These are phyloP conservation scores for Candida tunisiensis DNA, from an alignment of 1,139 yeast species.

Conservation along the genomic window DNA sequence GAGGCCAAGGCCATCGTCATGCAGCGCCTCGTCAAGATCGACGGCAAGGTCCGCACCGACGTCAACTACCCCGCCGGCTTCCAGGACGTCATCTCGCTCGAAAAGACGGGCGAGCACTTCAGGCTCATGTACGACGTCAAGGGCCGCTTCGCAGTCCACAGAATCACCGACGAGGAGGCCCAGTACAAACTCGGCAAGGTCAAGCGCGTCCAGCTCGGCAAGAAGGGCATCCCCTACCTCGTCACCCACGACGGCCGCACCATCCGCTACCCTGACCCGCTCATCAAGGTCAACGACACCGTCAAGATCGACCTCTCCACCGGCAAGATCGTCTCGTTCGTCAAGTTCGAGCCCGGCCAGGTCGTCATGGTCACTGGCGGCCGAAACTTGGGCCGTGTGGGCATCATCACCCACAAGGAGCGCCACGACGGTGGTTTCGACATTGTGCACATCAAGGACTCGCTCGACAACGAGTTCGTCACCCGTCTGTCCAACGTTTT, in stretches of 20 bases:
- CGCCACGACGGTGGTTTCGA: conserved; percentile 99
- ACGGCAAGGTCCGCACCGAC: conserved; percentile 98
- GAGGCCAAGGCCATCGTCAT: conserved; percentile 97
- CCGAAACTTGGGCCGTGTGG: conserved; percentile 99
- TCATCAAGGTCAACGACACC: conserved; percentile 90
- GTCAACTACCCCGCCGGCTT: conserved; percentile 98
- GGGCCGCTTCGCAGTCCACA: conserved; percentile 99
- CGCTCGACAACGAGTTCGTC: conserved; percentile 94
- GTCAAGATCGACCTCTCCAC: conserved; percentile 92
- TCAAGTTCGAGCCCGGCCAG: conserved; percentile 92
- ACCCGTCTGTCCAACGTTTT: conserved; percentile 96
- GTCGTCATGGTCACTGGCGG: conserved; percentile 98
- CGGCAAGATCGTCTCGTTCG: conserved; percentile 83
- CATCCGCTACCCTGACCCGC: conserved; percentile 98
- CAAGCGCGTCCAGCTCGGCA: conserved; percentile 94
- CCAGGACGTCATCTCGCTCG: conserved; percentile 96
- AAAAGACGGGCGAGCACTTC: conserved; percentile 98
- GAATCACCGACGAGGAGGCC: conserved; percentile 98
- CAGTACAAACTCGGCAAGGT: conserved; percentile 96
- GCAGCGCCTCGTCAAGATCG: conserved; percentile 99
- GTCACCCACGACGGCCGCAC: conserved; percentile 99
- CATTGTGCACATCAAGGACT: conserved; percentile 95
- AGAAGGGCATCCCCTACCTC: conserved; percentile 94
- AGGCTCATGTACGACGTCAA: conserved; percentile 95
- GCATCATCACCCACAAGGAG: conserved; percentile 96